A percentile compares a stretch with the other conserved stretches of the same genome.
Conservation (phyloP, 768 basidiomycete species). For the Lentinus tigrinus region DNA sequence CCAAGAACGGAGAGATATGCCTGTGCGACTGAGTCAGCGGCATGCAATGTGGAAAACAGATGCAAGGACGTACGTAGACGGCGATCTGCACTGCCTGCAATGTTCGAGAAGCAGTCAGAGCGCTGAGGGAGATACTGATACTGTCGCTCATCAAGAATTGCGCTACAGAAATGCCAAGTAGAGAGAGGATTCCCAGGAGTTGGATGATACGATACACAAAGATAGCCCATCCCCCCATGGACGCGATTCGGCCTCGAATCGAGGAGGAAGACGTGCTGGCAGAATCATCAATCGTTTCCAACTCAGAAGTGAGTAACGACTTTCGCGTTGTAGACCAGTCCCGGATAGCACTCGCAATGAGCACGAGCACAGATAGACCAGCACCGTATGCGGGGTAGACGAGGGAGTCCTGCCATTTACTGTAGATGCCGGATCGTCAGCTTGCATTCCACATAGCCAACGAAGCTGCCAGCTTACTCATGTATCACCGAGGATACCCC, state of each 20-base stretch:
- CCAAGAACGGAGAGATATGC: slow-evolving; percentile 34
- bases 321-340: slow-evolving; percentile 22
- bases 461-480: no score
- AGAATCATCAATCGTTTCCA: background rate
- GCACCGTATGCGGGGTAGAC: background rate
- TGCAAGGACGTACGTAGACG: slow-evolving; percentile 14
- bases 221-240: slow-evolving; percentile 33
- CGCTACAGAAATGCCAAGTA: slow-evolving; percentile 35
- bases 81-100: slow-evolving; percentile 30
- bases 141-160: slow-evolving; percentile 18
- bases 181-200: slow-evolving; percentile 27
- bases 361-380: background rate
- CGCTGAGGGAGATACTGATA: background rate
- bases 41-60: no score
- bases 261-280: background rate
- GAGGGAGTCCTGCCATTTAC: background rate
- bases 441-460: no score
- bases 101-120: slow-evolving; percentile 28
- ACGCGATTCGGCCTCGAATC: background rate
- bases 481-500: no score
- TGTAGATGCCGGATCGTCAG: no score
- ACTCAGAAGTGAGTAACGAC: slow-evolving; percentile 22
- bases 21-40: slow-evolving; percentile 20
- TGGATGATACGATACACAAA: slow-evolving; percentile 34
- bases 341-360: slow-evolving; percentile 11